A percentile compares a stretch with the other conserved stretches of the same genome.
These are phyloP conservation scores for Suillus decipiens DNA, from an alignment of 768 basidiomycete species.

Conservation along the genomic window DNA sequence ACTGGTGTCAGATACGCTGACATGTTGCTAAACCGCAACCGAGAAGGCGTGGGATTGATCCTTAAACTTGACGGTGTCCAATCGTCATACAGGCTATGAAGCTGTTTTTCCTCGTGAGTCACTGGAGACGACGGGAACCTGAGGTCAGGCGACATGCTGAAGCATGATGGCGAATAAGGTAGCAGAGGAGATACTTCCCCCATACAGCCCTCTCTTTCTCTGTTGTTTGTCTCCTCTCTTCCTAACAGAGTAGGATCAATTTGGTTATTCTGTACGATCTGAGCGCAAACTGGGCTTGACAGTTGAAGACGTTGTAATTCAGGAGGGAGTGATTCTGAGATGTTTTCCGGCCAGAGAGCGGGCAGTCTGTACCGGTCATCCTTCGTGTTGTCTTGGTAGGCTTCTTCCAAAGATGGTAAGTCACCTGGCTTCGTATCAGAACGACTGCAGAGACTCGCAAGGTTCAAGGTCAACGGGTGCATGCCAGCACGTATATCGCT, in stretches of 20 bases:
- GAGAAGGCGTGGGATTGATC: neutral
- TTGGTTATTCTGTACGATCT: slow-evolving; percentile 14
- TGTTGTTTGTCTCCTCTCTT: slow-evolving; percentile 9
- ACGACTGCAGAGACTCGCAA: neutral
- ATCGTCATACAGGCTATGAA: neutral
- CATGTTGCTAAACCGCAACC: neutral
- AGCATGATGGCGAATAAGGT: no score
- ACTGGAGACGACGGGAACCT: neutral
- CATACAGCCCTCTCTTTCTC: neutral
- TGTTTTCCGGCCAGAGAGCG: slow-evolving; percentile 8
- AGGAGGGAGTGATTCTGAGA: slow-evolving; percentile 22
- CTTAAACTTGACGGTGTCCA: neutral
- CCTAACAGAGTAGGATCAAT: slow-evolving; percentile 32
- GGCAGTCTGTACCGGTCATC: slow-evolving; percentile 17
- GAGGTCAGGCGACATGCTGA: neutral
- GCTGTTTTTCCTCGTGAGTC: neutral
- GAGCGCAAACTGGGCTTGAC: slow-evolving; percentile 7
- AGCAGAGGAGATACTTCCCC: neutral
- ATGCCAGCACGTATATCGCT: no score
- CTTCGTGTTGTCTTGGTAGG: slow-evolving; percentile 21
- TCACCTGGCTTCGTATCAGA: slow-evolving; percentile 1
- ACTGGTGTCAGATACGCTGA: neutral
- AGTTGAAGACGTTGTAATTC: slow-evolving; percentile 24
- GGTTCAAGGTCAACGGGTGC: neutral
- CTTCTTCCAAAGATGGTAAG: slow-evolving; percentile 21